phyloP scores from a whole-genome alignment of 148 eudicot genomes.

The Rhododendron kiyosumense region DNA sequence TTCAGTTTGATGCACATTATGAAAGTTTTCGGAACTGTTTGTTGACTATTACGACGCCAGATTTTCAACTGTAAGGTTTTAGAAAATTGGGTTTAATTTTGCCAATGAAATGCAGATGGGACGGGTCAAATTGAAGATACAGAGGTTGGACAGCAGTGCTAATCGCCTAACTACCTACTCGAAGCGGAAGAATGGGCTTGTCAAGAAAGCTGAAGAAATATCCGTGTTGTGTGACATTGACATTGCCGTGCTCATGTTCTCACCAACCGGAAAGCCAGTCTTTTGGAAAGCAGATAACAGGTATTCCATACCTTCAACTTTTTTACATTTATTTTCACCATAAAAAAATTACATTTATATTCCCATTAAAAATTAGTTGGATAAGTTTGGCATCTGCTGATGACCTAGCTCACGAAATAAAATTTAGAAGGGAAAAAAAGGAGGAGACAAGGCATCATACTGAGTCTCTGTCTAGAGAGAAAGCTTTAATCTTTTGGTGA shows the following conservation, averaged over 20 bases:
- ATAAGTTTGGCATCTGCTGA: not conserved
- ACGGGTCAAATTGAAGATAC: conserved; percentile 42
- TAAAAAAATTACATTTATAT: not conserved
- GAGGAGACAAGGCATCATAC: not conserved
- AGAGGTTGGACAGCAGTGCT: conserved; percentile 31
- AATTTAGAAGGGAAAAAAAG: not conserved
- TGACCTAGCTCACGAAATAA: not conserved
- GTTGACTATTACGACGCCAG: not conserved
- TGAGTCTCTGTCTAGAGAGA: not conserved
- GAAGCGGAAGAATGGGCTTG: conserved; percentile 36
- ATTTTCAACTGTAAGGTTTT: not conserved
- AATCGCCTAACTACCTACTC: conserved; percentile 38
- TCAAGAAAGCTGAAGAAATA: conserved; percentile 40
- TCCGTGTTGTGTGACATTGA: conserved; percentile 42
- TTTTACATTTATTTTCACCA: not conserved
- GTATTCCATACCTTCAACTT: conserved; percentile 6
- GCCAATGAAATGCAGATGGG: conserved; percentile 30
- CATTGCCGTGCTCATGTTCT: conserved; percentile 39
- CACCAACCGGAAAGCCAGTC: conserved; percentile 34
- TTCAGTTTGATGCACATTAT: not conserved
- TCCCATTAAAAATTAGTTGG: not conserved
- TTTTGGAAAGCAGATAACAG: conserved; percentile 14
- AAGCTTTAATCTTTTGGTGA: not conserved
- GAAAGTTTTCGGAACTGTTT: not conserved
- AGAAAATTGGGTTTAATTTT: not conserved